Evolutionary conservation across 768 basidiomycete genomes (phyloP).

Genomic region (Boletus sp.): DNA sequence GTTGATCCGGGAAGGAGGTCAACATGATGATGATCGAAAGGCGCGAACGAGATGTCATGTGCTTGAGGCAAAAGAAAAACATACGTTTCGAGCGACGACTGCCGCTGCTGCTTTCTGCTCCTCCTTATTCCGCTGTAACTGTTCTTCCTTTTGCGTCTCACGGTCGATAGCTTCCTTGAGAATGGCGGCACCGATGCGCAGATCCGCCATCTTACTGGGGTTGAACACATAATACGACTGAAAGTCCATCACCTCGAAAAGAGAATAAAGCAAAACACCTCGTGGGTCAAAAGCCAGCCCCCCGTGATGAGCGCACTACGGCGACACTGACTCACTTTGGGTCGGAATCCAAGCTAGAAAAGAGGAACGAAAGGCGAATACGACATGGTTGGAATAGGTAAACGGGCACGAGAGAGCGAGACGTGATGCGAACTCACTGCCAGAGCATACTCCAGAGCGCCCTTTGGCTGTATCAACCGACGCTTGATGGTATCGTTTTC

Average conservation of each 20-base stretch:
- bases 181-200: conserved; percentile 62
- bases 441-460: conserved; percentile 76
- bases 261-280: not conserved
- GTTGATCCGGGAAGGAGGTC: not conserved
- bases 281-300: not conserved
- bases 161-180: conserved; percentile 59
- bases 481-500: conserved; percentile 69
- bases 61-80: not conserved
- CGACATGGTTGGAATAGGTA: too few species aligned
- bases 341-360: conserved; percentile 65
- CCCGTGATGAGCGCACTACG: not conserved
- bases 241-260: conserved; percentile 57
- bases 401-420: not conserved
- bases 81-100: conserved; percentile 54
- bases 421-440: conserved; percentile 47
- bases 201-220: conserved; percentile 45
- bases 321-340: conserved; percentile 45
- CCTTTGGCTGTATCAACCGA: conserved; percentile 62
- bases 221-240: conserved; percentile 73
- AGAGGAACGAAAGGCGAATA: not conserved
- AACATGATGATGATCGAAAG: not conserved
- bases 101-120: conserved; percentile 59
- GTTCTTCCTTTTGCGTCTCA: conserved; percentile 47
- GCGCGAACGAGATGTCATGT: not conserved
- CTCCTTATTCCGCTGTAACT: conserved; percentile 43